Base-by-base conservation (phyloP, 495 filamentous ascomycete genomes). In the Jackrogersella minutella region DNA sequence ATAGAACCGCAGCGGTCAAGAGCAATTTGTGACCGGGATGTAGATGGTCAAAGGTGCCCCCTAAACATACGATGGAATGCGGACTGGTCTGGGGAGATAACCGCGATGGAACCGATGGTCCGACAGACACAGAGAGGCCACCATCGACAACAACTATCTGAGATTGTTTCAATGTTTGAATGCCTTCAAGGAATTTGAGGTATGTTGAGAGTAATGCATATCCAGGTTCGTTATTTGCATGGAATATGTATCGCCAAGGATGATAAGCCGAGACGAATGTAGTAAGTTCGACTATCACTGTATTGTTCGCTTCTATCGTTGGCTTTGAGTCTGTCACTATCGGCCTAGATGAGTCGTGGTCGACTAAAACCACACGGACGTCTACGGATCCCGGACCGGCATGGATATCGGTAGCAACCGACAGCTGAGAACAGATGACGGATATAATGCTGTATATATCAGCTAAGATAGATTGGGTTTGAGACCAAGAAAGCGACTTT, bases 1-100 rank as follows among this genome's bases (percentile, higher is more conserved):
- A 80, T 49, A 97, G 80, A 3, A 90, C 89, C 7, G 88, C 90
- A 68, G 93, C 93, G 6, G 93, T 94, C 33, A 99, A 81, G 5
- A 99, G 85, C 19, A 97, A 82, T 73, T 97, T 97, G 80, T 99
- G 95, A n/a, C 95, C 95, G 24, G 91, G 85, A 73, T 98, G 95
- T 34, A 99, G 86, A 77, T 98, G 92, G 76, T 99, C 95, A 74
- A 98, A 99, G 3, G 95, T 98, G 16, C 95, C 95, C 39, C 94
- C 95, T 30, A 98, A 87, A n/a, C 86, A 87, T 30, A 96, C 90
- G 3, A 77, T 71, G 10, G 73, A 52, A 53, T 81, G 75, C 11
- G 70, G 63, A 2, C 46, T 41, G 1, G 78, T 74, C 28, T 69
- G 73, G 3, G 69, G 37, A 1, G 65, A 41, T 21, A 68, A 33